Evolutionary conservation across 2,329 filamentous ascomycete genomes (phyloP), one percentile per base, ranked within the genome.

Genomic region (Trichoderma koningii): DNA sequence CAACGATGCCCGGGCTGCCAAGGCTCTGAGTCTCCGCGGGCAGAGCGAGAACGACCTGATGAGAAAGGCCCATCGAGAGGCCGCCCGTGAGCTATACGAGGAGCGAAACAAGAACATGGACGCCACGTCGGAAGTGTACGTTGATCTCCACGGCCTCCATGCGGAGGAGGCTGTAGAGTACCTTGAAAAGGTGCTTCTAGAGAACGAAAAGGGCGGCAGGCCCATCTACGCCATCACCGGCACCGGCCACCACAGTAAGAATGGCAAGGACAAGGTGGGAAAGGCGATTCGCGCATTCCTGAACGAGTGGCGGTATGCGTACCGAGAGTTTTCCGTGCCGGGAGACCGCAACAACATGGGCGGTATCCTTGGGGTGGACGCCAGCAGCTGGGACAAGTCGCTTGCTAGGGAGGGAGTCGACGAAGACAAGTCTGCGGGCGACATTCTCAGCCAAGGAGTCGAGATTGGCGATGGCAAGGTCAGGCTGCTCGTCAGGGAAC

Each of bases 41-140:
- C 95, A 98, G 78, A 95, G 92, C 71, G 95, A 99, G 79, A 98
- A 99, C 73, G 92, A 96, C 70, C 84, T 96, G 44, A 99, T 99
- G 95, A 88, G 93, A 69, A 96, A 97, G 80, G 94, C 93, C 52
- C 95, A 99, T 74, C 89, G 95, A 53, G 93, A 98, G 78, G 95
- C 95, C 10, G 95, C 95, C 23, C 87, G 89, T 42, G 89, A 95
- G 72, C 83, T 99, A 34, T 99, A 98, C 75, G 93, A 97, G 76
- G 91, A 96, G 74, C 91, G 94, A 45, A 97, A 97, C 76, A 91
- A 89, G 76, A 85, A 88, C 73, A 75, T 77, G 47, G 77, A 77
- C 30, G 81, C 80, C 66, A 79, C 82, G 64, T 77, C 86, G 47
- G 95, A 99, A 79, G 87, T 97, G 50, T 99, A 96, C 77, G 90